Evolutionary conservation across 2,329 filamentous ascomycete species (phyloP).

Genomic region (Scytalidium sp.): DNA sequence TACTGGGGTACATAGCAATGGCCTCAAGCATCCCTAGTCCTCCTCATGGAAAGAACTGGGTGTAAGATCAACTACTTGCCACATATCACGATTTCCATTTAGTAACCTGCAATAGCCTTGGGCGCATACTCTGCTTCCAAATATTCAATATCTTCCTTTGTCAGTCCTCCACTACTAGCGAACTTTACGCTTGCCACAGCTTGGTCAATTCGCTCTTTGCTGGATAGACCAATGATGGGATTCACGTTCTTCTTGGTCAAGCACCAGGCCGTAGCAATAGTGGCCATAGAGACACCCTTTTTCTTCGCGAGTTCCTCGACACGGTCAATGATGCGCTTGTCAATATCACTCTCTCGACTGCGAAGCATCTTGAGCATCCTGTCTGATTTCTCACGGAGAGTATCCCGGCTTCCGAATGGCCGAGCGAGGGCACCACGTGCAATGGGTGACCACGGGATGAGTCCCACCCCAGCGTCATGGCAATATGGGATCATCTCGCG

Average conservation of each 20-base stretch:
- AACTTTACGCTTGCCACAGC: conserved; percentile 39
- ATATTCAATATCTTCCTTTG: conserved; percentile 48
- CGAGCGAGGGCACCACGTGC: conserved; percentile 28
- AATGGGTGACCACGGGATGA: conserved; percentile 36
- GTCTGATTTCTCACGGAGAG: conserved; percentile 13
- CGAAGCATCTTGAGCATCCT: conserved; percentile 10
- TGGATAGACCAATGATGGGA: conserved; percentile 53
- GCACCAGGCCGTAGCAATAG: conserved; percentile 57
- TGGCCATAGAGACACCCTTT: conserved; percentile 54
- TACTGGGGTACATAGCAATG: too few relatives aligned
- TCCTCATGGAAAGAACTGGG: too few relatives aligned
- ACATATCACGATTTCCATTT: too few relatives aligned
- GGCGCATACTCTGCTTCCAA: conserved; percentile 53
- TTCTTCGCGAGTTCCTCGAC: conserved; percentile 44
- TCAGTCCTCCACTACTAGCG: conserved; percentile 40
- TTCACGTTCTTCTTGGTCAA: conserved; percentile 39
- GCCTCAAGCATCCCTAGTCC: too few relatives aligned
- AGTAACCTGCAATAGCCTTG: too few relatives aligned
- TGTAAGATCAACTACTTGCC: too few relatives aligned
- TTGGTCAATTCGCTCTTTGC: conserved; percentile 50
- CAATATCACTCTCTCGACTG: conserved; percentile 18
- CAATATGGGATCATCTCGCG: conserved; percentile 32
- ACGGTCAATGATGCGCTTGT: conserved; percentile 18
- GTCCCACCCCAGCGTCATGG: conserved; percentile 26
- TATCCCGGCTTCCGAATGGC: conserved; percentile 10